Conservation (phyloP, 305 asterid species). For the Lippia alba region DNA sequence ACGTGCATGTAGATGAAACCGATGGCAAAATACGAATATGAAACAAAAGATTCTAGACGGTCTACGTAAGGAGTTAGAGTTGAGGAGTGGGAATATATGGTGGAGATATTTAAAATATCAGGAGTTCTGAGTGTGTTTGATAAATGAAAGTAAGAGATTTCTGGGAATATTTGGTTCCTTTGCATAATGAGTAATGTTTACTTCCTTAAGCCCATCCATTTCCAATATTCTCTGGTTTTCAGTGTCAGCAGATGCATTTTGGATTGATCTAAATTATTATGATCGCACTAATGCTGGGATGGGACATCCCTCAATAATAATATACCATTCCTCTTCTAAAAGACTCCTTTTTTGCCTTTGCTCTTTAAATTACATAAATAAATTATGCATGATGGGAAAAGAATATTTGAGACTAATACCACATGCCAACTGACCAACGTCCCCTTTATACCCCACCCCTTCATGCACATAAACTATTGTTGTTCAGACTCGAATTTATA, state of each 20-base stretch:
- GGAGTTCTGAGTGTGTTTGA: conserved; percentile 8
- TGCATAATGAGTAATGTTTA: conserved; percentile 29
- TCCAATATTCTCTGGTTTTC: conserved; percentile 41
- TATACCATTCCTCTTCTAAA: conserved; percentile 52
- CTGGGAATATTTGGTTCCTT: conserved; percentile 46
- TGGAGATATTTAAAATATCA: not conserved
- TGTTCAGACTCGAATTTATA: no score
- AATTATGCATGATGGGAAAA: conserved; percentile 25
- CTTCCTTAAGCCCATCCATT: conserved; percentile 48
- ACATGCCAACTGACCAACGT: conserved; percentile 36
- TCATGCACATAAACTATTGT: no score
- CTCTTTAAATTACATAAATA: conserved; percentile 13
- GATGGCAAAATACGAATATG: no score
- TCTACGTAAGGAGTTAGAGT: not conserved
- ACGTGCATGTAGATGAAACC: no score
- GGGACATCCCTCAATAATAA: conserved; percentile 25
- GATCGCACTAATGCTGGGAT: conserved; percentile 23
- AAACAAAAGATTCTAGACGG: no score
- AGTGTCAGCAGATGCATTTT: conserved; percentile 52
- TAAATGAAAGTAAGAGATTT: conserved; percentile 32
- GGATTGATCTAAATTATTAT: conserved; percentile 43
- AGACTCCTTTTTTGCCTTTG: conserved; percentile 28
- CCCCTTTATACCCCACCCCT: no score
- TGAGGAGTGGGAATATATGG: conserved; percentile 14
- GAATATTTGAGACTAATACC: conserved; percentile 43